Base-by-base conservation (phyloP, 2,329 filamentous ascomycete species). In the Cadophora luteo-olivacea region DNA sequence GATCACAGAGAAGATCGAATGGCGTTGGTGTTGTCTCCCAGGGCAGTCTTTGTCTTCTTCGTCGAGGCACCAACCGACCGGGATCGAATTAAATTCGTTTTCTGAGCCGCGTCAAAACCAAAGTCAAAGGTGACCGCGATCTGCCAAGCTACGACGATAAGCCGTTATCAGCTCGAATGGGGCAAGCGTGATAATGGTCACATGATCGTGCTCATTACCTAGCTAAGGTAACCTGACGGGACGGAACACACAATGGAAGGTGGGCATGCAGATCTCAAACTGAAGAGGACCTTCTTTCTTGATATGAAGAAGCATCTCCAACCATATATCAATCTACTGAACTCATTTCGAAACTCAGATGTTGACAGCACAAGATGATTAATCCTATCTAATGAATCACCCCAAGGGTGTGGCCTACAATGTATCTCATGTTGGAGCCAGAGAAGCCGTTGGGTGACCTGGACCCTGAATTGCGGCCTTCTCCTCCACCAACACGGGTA, bases 1-100 rank as follows among this genome's bases (percentile, higher is more conserved):
- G 54, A 11, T 57, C n/a, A n/a, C n/a, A n/a, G 54, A 33, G 36
- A 6, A 36, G 33, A 58, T 12, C 55, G n/a, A 58, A n/a, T 58
- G 36, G 16, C 16, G 19, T 3, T 57, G 29, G 16, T n/a, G 29
- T 58, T 58, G 55, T 58, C 24, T 14, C n/a, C 14, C 32, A 54
- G n/a, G n/a, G n/a, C n/a, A n/a, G 29, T 54, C 24, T 54, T 8
- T 19, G 36, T 19, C 29, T 45, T 45, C 36, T 38, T 14, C 36
- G 36, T 60, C 36, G n/a, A 12, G 33, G 55, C 3, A 29, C 29
- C 29, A 5, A 29, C 29, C 29, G 29, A 24, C 11, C 41, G 41
- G 16, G 41, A 45, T 45, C 12, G 41, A 45, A 36, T 5, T 36
- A 11, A 38, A 45, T 19, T 14, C 6, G 45, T 22, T 22, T 22